Evolutionary conservation across 129 eudicot species (phyloP).

Genomic region (Dittrichia graveolens): DNA sequence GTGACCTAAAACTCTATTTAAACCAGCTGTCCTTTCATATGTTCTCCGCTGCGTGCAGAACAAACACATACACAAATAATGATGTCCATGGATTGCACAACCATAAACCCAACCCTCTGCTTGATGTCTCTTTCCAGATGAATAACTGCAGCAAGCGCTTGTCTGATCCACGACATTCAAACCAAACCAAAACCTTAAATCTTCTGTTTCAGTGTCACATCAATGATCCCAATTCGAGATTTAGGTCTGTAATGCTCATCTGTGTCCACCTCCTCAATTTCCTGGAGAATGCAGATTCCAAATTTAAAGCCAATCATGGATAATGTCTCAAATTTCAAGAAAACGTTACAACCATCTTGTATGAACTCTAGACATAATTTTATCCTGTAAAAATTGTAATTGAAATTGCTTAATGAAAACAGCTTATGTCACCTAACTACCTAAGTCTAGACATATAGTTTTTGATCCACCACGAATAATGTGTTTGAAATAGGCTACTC

Average conservation of each 20-base stretch:
- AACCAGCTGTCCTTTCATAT: conserved; percentile 20
- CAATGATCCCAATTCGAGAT: conserved; percentile 70
- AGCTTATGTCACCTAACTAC: no score
- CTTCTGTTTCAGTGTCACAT: conserved; percentile 67
- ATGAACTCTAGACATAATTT: not conserved
- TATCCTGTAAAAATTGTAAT: no score
- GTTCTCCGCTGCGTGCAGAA: conserved; percentile 25
- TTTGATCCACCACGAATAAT: no score
- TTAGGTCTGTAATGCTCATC: conserved; percentile 88
- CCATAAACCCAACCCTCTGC: conserved; percentile 23
- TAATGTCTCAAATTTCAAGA: not conserved
- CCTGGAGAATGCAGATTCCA: conserved; percentile 46
- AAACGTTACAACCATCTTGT: not conserved
- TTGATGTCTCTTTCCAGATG: conserved; percentile 9
- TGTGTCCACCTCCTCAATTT: conserved; percentile 88
- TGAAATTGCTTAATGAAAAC: no score
- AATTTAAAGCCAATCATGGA: not conserved
- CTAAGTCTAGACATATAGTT: no score
- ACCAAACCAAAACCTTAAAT: conserved; percentile 34
- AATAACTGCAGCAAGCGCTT: conserved; percentile 4
- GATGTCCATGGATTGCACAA: conserved; percentile 30
- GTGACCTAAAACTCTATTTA: conserved; percentile 30
- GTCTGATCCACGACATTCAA: conserved; percentile 16
- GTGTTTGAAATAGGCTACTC: no score
- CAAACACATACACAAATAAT: conserved; percentile 39